phyloP scores from a whole-genome alignment of 352 stramenopile genomes.

The Saprolegnia diclina region DNA sequence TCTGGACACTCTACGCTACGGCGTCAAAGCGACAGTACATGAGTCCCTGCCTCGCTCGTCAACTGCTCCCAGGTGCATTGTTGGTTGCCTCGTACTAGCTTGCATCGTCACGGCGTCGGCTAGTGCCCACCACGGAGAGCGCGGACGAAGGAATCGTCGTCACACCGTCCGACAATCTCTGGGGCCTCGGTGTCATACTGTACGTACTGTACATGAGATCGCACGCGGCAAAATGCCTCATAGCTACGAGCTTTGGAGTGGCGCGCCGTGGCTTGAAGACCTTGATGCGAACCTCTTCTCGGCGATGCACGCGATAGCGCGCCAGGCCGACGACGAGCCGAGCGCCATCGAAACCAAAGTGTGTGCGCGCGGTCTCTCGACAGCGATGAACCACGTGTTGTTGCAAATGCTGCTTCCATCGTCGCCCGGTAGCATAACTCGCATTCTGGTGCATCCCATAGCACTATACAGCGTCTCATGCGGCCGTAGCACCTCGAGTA shows the following conservation, averaged over 20 bases:
- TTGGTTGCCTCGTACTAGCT: no score
- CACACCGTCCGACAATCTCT: constrained; percentile 10
- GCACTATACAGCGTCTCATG: not conserved
- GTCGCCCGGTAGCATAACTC: not conserved
- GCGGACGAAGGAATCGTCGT: not conserved
- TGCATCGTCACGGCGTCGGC: no score
- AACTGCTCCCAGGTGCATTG: constrained; percentile 2
- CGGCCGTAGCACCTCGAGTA: not conserved
- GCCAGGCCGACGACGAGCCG: not conserved
- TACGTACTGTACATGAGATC: no score
- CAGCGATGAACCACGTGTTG: not conserved
- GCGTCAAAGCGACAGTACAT: not conserved
- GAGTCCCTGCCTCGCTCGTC: not conserved
- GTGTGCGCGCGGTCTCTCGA: not conserved
- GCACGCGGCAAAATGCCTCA: no score
- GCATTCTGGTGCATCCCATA: not conserved
- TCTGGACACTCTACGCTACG: not conserved
- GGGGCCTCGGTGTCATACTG: constrained; percentile 23
- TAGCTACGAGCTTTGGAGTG: constrained; percentile 9
- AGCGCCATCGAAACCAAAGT: not conserved
- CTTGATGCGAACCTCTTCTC: not conserved
- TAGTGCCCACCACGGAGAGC: not conserved
- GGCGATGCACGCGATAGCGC: not conserved
- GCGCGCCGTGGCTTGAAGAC: not conserved
- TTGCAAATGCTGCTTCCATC: not conserved